A percentile compares a stretch with the other conserved stretches of the same genome.
Conservation (phyloP, 164 flowering plant genomes). For the Vitis cinerea region DNA sequence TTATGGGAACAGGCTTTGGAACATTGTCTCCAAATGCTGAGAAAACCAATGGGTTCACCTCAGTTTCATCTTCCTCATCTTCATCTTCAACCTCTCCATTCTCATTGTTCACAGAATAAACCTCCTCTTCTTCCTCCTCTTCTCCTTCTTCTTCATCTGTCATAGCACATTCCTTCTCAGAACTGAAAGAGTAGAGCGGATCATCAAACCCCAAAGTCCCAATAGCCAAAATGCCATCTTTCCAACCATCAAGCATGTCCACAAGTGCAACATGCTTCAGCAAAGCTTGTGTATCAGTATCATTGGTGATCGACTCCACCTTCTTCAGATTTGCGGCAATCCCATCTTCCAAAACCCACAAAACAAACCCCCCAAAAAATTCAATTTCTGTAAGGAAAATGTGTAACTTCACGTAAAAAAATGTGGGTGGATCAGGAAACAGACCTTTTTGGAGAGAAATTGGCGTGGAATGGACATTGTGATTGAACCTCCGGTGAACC, state of each 20-base stretch:
- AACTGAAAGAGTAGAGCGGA: conserved; percentile 21
- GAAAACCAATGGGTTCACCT: conserved; percentile 30
- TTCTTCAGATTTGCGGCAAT: conserved; percentile 19
- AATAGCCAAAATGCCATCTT: conserved; percentile 58
- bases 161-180: conserved; percentile 15
- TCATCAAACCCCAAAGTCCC: conserved; percentile 67
- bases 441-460: conserved; percentile 24
- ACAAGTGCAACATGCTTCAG: conserved; percentile 32
- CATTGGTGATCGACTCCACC: conserved; percentile 15
- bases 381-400: background rate
- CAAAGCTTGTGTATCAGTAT: conserved; percentile 37
- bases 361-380: background rate
- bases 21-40: conserved; percentile 15
- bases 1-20: background rate
- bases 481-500: conserved; percentile 54
- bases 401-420: background rate
- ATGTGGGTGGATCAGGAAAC: background rate
- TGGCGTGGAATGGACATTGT: conserved; percentile 19
- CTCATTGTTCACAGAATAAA: background rate
- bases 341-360: conserved; percentile 22
- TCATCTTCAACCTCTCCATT: conserved; percentile 11
- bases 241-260: conserved; percentile 53
- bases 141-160: conserved; percentile 15
- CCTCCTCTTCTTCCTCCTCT: conserved; percentile 6
- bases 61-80: conserved; percentile 14